Evolutionary conservation across 108 stramenopile genomes (phyloP), one percentile per base, ranked within the genome.

Genomic region (Pseudonitzschia multiseries): DNA sequence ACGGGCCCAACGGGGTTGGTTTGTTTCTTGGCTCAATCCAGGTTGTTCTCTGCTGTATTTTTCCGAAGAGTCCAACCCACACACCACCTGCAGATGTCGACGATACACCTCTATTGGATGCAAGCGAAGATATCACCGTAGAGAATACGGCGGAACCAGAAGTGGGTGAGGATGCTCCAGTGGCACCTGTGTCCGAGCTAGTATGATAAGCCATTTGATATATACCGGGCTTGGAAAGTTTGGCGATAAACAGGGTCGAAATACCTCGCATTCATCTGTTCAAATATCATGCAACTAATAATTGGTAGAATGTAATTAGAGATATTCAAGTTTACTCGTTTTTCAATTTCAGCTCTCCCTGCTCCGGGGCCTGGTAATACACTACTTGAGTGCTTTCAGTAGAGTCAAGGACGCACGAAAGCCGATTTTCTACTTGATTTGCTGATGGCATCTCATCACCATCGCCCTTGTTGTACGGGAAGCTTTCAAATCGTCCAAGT

Each of bases 1-100:
- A 70, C 28, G 72, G 83, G 8, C 87, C 87, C 29, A 88, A 88
- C 71, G 76, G 46, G 13, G 51, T 79, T 29, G 87, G 87, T 17
- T 57, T 83, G 17, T 27, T 72, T 5, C 65, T 88, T 29, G 84
- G 87, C 29, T 33, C 77, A 15, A 56, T 60, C 14, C 87, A 88
- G 57, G 80, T 59, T 31, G 14, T 84, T 22, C 57, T 87, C 26
- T 79, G 76, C 61, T 68, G 78, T 18, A 43, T 62, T 9, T 87
- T 80, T 66, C 83, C 83, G 5, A 46, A 65, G 27, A 67, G n/a
- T 61, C 29, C 59, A 8, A 31, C 26, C 32, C 27, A 31, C 14
- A 21, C 4, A 32, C n/a, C 53, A 26, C 28, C 48, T 41, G 40
- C 28, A 44, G 75, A 64, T 53, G 50, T 76, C 8, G 76, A 77